phyloP scores from a whole-genome alignment of 2,329 filamentous ascomycete genomes.

The Cladosporium oxysporum region DNA sequence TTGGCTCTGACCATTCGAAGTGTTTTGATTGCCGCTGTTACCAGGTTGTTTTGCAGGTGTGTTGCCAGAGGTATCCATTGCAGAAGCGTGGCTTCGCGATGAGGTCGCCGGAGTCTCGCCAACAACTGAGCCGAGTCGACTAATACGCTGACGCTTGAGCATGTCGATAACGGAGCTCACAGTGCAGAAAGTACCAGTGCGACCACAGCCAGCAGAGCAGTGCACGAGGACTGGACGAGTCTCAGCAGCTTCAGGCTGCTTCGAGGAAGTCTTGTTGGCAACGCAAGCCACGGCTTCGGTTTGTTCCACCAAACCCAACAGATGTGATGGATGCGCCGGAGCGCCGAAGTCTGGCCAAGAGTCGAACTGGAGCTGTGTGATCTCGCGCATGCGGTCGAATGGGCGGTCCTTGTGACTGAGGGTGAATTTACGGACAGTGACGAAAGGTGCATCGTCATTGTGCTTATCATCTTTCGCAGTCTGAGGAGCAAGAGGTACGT shows the following conservation, averaged over 20 bases:
- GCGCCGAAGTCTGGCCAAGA: constrained; percentile 98
- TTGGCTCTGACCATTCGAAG: neutral
- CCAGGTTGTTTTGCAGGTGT: constrained; percentile 5
- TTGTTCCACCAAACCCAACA: constrained; percentile 86
- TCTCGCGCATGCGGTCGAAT: constrained; percentile 83
- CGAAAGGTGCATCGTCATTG: constrained; percentile 65
- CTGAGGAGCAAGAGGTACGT: constrained; percentile 31
- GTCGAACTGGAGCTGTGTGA: constrained; percentile 92
- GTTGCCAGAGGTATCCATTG: constrained; percentile 47
- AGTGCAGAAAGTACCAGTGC: constrained; percentile 94
- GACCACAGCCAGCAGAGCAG: constrained; percentile 92
- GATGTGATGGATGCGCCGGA: constrained; percentile 81
- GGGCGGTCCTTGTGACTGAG: constrained; percentile 75
- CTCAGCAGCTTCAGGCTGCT: constrained; percentile 57
- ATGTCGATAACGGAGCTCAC: constrained; percentile 96
- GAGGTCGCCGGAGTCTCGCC: constrained; percentile 21
- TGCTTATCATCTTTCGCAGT: constrained; percentile 29
- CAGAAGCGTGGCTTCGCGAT: constrained; percentile 36
- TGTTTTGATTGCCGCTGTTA: neutral
- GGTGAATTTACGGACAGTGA: constrained; percentile 83
- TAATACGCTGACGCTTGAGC: constrained; percentile 77
- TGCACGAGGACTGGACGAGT: constrained; percentile 82
- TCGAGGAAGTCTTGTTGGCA: constrained; percentile 51
- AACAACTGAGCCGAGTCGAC: constrained; percentile 14
- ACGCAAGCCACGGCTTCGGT: constrained; percentile 70